phyloP scores from a whole-genome alignment of 345 rosid genomes.

The Orychophragmus violaceus region DNA sequence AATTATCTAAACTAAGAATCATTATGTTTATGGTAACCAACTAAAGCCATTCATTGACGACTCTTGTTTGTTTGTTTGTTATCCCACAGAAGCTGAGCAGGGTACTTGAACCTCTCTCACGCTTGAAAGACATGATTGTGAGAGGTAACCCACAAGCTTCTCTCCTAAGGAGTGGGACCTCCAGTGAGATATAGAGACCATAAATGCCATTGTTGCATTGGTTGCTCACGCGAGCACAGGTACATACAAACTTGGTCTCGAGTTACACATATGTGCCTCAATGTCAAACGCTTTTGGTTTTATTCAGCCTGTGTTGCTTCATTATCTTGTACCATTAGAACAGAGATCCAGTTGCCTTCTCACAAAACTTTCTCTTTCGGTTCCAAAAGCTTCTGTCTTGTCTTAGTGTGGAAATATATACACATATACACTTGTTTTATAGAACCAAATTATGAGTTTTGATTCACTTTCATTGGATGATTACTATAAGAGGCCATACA shows the following conservation, averaged over 20 bases:
- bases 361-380: constrained; percentile 8
- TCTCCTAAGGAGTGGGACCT: constrained; percentile 47
- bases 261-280: background rate
- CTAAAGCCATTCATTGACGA: background rate
- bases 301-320: constrained; percentile 13
- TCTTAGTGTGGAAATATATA: constrained; percentile 7
- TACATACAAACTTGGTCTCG: constrained; percentile 12
- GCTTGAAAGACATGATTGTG: constrained; percentile 70
- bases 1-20: background rate
- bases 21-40: background rate
- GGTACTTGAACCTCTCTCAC: constrained; percentile 64
- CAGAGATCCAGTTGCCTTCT: background rate
- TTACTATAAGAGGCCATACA: background rate
- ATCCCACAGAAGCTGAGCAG: constrained; percentile 53
- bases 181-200: constrained; percentile 38
- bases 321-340: constrained; percentile 20
- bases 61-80: background rate
- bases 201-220: constrained; percentile 2
- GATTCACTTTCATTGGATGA: background rate
- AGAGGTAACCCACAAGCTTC: constrained; percentile 69
- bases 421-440: background rate
- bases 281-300: background rate
- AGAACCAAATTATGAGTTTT: background rate
- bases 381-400: constrained; percentile 3
- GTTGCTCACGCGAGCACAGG: constrained; percentile 7